Evolutionary conservation across 805 yeast genomes (phyloP).

Genomic region (Henningerozyma blattae): DNA sequence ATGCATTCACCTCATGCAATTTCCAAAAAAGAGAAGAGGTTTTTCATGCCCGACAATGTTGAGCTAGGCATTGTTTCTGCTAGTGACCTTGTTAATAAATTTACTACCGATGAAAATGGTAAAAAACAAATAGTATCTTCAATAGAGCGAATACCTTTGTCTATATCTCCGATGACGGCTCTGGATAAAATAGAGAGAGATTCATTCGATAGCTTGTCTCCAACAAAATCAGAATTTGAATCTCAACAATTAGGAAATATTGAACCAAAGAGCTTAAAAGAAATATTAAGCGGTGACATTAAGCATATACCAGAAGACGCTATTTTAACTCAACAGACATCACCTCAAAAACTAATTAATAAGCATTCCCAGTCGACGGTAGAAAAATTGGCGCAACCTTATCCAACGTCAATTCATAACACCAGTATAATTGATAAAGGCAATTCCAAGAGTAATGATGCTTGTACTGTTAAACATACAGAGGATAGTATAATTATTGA

Average conservation of each 20-base stretch:
- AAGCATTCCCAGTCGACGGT: neutral
- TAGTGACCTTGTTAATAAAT: slow-evolving; percentile 32
- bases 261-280: neutral
- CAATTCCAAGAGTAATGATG: neutral
- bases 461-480: neutral
- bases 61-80: slow-evolving; percentile 51
- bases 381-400: neutral
- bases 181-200: slow-evolving; percentile 5
- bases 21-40: slow-evolving; percentile 25
- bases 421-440: neutral
- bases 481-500: too few species aligned
- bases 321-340: neutral
- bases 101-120: slow-evolving; percentile 1
- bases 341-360: neutral
- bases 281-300: neutral
- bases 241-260: neutral
- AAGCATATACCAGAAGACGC: neutral
- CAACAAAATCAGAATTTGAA: slow-evolving; percentile 1
- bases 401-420: neutral
- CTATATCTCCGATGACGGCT: slow-evolving; percentile 1
- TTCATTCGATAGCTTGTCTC: slow-evolving; percentile 4
- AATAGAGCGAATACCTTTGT: neutral
- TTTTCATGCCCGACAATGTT: slow-evolving; percentile 67
- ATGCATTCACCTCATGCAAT: too few species aligned
- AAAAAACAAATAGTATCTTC: neutral